Percentiles rank a stretch among this genome's conserved stretches.
Evolutionary conservation across 2,329 filamentous ascomycete species (phyloP).

Genomic region (Magnaporthiopsis incrustans): DNA sequence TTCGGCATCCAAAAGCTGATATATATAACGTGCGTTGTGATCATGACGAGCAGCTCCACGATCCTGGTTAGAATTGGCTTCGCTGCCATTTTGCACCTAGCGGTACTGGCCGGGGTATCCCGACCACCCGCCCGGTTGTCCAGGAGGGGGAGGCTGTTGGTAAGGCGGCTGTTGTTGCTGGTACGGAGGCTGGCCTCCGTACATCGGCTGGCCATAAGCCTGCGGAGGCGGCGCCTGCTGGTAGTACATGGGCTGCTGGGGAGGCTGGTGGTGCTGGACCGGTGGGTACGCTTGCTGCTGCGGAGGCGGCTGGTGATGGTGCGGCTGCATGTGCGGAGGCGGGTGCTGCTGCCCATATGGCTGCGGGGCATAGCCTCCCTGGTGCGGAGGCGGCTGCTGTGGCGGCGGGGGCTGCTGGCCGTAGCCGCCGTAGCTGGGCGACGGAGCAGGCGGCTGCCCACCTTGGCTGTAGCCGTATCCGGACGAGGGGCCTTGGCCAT

Average conservation of each 20-base stretch:
- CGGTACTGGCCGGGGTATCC: slow-evolving; percentile 4
- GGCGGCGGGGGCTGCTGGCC: slow-evolving; percentile 8
- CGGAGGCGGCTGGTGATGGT: slow-evolving; percentile 8
- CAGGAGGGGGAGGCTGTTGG: slow-evolving; percentile 19
- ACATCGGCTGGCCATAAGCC: slow-evolving; percentile 11
- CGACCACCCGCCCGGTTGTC: slow-evolving; percentile 2
- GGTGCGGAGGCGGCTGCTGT: slow-evolving; percentile 12
- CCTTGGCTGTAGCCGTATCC: slow-evolving; percentile 34
- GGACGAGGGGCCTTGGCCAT: slow-evolving; percentile 19
- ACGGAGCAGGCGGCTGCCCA: slow-evolving; percentile 9
- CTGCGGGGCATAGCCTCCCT: slow-evolving; percentile 9
- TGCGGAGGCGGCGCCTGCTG: slow-evolving; percentile 7
- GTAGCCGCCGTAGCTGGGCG: slow-evolving; percentile 16
- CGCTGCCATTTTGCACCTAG: neutral
- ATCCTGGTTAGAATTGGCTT: neutral
- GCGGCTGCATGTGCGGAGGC: slow-evolving; percentile 4
- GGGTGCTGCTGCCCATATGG: slow-evolving; percentile 7
- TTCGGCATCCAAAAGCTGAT: too few species aligned
- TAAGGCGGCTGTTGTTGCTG: slow-evolving; percentile 23
- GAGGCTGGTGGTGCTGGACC: neutral
- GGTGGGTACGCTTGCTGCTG: slow-evolving; percentile 7
- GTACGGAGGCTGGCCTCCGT: slow-evolving; percentile 14
- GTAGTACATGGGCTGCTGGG: slow-evolving; percentile 7
- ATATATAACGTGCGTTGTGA: neutral
- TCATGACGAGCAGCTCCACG: neutral